These are phyloP conservation scores for Coix lacrymajobi DNA, from an alignment of 176 grass and related monocot genomes.

Conservation along the genomic window DNA sequence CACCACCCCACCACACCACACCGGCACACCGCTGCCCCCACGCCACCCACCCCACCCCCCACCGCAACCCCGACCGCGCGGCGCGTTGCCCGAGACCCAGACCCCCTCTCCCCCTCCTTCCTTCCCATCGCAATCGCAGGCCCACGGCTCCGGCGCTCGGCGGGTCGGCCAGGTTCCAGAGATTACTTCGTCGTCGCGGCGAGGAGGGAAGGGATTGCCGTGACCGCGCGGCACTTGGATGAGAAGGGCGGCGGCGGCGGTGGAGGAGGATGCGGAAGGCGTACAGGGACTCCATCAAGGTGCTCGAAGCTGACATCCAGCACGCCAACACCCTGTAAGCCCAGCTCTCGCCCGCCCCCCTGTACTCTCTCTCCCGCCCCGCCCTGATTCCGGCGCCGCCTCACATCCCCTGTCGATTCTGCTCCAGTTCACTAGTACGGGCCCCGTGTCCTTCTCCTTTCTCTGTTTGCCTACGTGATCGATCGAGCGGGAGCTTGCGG, in stretches of 20 bases:
- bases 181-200: not conserved
- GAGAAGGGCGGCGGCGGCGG: constrained; percentile 29
- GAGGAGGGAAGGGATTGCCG: not conserved
- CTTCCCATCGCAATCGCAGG: not conserved
- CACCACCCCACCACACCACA: not conserved
- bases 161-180: not conserved
- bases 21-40: not conserved
- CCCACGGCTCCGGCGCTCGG: not conserved
- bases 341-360: not conserved
- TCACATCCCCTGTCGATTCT: not conserved
- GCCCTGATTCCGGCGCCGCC: not conserved
- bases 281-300: constrained; percentile 91
- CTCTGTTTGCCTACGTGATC: not conserved
- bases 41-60: constrained; percentile 18
- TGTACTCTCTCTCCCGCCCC: not conserved
- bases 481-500: not conserved
- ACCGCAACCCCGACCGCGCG: not conserved
- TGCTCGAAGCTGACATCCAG: constrained; percentile 96
- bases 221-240: constrained; percentile 24
- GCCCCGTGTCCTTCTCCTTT: not conserved
- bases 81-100: not conserved
- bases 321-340: constrained; percentile 83
- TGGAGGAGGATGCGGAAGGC: constrained; percentile 59
- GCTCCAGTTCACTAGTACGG: not conserved
- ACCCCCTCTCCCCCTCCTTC: not conserved